Base-by-base conservation (phyloP, 1,284 basidiomycete species). In the Puccinia hordei region DNA sequence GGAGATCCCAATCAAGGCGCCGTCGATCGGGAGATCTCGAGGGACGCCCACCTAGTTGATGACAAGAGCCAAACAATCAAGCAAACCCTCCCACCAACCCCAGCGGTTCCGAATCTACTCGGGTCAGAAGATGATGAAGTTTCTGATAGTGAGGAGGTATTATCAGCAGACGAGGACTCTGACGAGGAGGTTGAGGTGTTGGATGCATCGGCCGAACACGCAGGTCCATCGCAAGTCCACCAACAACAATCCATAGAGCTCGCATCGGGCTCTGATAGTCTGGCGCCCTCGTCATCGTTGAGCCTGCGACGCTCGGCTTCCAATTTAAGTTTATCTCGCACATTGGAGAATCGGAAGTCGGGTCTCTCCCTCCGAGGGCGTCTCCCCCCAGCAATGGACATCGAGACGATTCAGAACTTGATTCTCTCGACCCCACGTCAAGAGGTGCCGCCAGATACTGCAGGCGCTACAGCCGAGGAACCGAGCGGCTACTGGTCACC, bases 1-100 rank as follows among this genome's bases (percentile, higher is more conserved):
- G 63, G 38, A 24, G 71, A 73, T 73, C 71, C 71, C 19, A 57
- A 75, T 44, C 57, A 65, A 53, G 59, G 73, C 10, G 59, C 73
- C 1, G 59, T 75, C 44, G 59, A 75, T 75, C 24, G 59, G 17
- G 73, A 75, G 49, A 75, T 75, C 27, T 75, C 73, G 17, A 65
- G 44, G 30, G 73, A 75, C 41, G 73, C 73, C 22, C 73, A 75
- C 27, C 22, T 75, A 38, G 73, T 75, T 30, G 73, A 65, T 44
- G 61, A 75, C 19, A 65, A 38, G 61, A 75, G 73, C 27, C 73
- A 65, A 30, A 22, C 73, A 1, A 49, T 75, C 44, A 53, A 75
- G 44, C 44, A 33, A 49, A 63, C 59, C 55, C 61, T 75, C 35
- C 73, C 59, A 30, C 59, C 73, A n/a, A 75, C 73, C 4, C 73